Percentiles rank a stretch among this genome's conserved stretches.
These are phyloP conservation scores for Ophiostoma fasciatum DNA, from an alignment of 2,329 filamentous ascomycete genomes.

Conservation along the genomic window DNA sequence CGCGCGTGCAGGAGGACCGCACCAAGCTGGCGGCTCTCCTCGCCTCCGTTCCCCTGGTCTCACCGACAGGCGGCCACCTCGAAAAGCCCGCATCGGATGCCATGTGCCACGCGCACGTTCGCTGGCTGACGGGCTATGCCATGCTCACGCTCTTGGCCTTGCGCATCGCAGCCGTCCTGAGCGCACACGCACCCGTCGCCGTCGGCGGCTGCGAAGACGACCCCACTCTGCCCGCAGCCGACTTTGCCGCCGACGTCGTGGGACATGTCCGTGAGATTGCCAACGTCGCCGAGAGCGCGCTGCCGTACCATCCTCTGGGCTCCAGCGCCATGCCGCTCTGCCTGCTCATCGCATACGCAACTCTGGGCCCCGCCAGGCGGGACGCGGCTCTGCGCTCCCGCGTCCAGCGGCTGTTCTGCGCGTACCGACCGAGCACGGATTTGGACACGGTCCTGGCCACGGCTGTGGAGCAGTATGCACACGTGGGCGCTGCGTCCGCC, in stretches of 20 bases:
- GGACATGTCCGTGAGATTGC: slow-evolving; percentile 3
- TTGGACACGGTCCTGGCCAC: not conserved
- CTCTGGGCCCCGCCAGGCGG: not conserved
- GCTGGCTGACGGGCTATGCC: slow-evolving; percentile 5
- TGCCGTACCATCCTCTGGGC: slow-evolving; percentile 9
- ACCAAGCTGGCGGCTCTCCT: slow-evolving; percentile 1
- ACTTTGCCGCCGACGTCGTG: not conserved
- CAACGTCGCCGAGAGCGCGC: slow-evolving; percentile 1
- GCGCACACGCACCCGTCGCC: not conserved
- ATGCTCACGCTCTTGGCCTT: slow-evolving; percentile 7
- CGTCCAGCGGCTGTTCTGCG: not conserved
- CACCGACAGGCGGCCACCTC: not conserved
- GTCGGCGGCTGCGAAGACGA: not conserved
- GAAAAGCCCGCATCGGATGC: not conserved
- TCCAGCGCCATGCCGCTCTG: slow-evolving; percentile 8
- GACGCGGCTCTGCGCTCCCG: not conserved
- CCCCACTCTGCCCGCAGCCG: no score
- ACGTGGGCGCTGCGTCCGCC: no score
- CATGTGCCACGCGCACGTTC: slow-evolving; percentile 1
- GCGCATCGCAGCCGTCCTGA: slow-evolving; percentile 4
- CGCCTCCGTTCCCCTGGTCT: not conserved
- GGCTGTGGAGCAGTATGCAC: no score
- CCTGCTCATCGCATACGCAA: slow-evolving; percentile 4
- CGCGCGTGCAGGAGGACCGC: not conserved
- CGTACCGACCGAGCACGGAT: not conserved